These are phyloP conservation scores for Aspergillus hiratsukae DNA, from an alignment of 2,329 filamentous ascomycete genomes.

Conservation along the genomic window DNA sequence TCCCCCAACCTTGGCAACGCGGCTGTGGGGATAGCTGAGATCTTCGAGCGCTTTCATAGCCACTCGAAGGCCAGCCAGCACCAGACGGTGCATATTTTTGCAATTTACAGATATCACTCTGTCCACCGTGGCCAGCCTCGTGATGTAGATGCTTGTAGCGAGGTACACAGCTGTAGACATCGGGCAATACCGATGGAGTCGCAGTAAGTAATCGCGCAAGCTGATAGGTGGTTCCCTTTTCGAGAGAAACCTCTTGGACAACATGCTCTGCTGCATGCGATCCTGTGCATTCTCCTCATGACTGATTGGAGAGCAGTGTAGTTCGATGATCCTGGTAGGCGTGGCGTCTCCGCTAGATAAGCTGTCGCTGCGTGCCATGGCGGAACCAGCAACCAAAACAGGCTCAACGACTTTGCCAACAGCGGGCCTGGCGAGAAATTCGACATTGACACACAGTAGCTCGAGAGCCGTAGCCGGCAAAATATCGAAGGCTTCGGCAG, in stretches of 20 bases:
- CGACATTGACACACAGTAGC: conserved; percentile 68
- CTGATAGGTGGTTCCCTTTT: conserved; percentile 80
- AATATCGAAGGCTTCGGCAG: conserved; percentile 57
- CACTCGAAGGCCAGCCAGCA: conserved; percentile 78
- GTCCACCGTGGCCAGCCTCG: conserved; percentile 73
- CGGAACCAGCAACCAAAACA: conserved; percentile 26
- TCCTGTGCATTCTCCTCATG: conserved; percentile 58
- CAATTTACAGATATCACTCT: conserved; percentile 73
- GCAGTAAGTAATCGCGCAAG: conserved; percentile 76
- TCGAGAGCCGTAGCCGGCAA: conserved; percentile 70
- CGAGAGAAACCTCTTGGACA: conserved; percentile 89
- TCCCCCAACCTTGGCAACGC: conserved; percentile 82
- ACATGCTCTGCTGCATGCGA: conserved; percentile 74
- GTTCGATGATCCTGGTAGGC: conserved; percentile 25
- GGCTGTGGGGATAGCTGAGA: conserved; percentile 76
- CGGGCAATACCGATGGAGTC: conserved; percentile 85
- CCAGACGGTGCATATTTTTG: conserved; percentile 79
- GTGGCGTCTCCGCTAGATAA: conserved; percentile 18
- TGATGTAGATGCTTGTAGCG: conserved; percentile 81
- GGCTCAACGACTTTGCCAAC: conserved; percentile 56
- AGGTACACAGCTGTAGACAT: conserved; percentile 93
- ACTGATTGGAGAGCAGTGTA: conserved; percentile 33
- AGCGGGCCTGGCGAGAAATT: conserved; percentile 41
- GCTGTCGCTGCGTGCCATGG: conserved; percentile 38
- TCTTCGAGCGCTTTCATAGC: conserved; percentile 97